Evolutionary conservation across 1,284 basidiomycete genomes (phyloP), one percentile per base, ranked within the genome.

Genomic region (Trametes hirsuta): DNA sequence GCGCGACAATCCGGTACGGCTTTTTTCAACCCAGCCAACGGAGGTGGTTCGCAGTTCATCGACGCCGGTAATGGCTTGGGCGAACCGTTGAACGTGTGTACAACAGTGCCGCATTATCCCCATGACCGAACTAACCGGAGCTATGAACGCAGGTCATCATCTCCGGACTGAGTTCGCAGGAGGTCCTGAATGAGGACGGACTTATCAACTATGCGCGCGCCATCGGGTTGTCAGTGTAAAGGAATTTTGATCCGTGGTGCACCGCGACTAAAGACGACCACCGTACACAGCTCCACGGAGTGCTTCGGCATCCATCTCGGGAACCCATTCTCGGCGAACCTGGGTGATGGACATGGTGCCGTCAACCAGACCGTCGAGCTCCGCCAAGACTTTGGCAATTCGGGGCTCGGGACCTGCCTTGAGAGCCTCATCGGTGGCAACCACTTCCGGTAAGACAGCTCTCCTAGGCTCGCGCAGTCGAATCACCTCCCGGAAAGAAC

Each of bases 261-360:
- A 15, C 12, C 24, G 10, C 24, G 3, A 10, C 34, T 9, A 12
- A 35, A 24, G 15, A 3, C 24, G 11, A 39, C 24, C n/a, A n/a
- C 18, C 15, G 10, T 6, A 42, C 41, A 15, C 41, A 89, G 88
- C 71, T 88, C 90, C 12, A 80, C 80, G 51, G 90, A 93, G 72
- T 93, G 90, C 71, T 72, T 91, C 34, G 89, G 85, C 24, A 73
- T 91, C 59, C 90, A 89, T 67, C 65, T 84, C 11, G 88, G 88
- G 3, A 78, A 67, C 37, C 82, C 82, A 0, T 88, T 91, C 67
- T 75, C 82, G 47, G 90, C 90, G 25, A 81, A 91, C 69, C 80
- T 91, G 9, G 90, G 90, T 12, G 90, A 92, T 63, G 86, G 85
- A 0, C 80, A 88, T 59, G 83, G 83, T 15, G 75, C 75, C 51